Percentiles rank a stretch among this genome's conserved stretches.
Conservation (phyloP, 768 basidiomycete genomes). For the Mycena chlorophos region DNA sequence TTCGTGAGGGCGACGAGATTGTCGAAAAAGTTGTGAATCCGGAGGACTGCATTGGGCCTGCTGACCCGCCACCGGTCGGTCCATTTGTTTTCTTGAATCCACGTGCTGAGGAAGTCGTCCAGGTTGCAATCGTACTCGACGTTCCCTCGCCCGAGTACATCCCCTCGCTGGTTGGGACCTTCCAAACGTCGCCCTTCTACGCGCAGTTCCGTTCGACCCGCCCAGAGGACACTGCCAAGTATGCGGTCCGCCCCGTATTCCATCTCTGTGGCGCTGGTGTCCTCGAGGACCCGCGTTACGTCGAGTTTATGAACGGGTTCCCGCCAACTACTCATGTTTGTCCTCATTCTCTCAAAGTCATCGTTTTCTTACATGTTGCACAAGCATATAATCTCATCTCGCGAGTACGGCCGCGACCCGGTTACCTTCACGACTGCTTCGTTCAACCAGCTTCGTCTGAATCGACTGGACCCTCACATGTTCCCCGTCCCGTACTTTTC, state of each 20-base stretch:
- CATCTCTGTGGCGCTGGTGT: constrained; percentile 75
- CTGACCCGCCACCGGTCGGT: constrained; percentile 50
- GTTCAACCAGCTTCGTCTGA: constrained; percentile 67
- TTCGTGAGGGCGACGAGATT: constrained; percentile 15
- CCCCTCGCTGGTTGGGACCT: constrained; percentile 48
- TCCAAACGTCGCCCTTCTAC: constrained; percentile 49
- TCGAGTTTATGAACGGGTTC: constrained; percentile 71
- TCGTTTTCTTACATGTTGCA: not conserved
- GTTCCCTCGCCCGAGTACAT: constrained; percentile 64
- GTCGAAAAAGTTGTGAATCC: constrained; percentile 14
- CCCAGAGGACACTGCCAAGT: constrained; percentile 30
- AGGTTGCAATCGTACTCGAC: constrained; percentile 72
- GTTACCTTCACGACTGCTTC: constrained; percentile 67
- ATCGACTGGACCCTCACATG: constrained; percentile 66
- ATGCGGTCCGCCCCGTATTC: constrained; percentile 55
- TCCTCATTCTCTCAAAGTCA: constrained; percentile 11
- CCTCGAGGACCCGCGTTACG: constrained; percentile 67
- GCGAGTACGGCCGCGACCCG: constrained; percentile 58
- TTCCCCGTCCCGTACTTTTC: constrained; percentile 69
- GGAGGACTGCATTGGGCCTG: constrained; percentile 28
- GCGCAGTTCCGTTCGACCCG: constrained; percentile 46
- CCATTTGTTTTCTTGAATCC: not conserved
- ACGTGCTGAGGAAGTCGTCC: not conserved
- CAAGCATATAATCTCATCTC: constrained; percentile 80
- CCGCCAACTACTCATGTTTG: constrained; percentile 60